These are phyloP conservation scores for Aphanomyces invadans DNA, from an alignment of 352 stramenopile species.

Conservation along the genomic window DNA sequence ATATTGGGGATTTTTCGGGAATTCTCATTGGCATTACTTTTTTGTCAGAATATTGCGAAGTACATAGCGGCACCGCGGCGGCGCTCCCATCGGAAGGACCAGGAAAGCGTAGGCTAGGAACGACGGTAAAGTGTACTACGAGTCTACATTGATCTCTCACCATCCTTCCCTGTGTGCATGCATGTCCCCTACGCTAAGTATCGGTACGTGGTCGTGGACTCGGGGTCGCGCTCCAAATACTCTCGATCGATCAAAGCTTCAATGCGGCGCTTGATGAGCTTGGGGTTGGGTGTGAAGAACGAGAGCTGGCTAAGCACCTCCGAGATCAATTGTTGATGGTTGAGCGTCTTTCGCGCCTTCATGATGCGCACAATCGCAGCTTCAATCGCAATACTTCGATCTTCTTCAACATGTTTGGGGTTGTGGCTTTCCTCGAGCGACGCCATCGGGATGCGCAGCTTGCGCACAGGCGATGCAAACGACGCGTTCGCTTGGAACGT, in stretches of 20 bases:
- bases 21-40: no score
- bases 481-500: constrained; percentile 91
- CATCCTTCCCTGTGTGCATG: no score
- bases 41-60: no score
- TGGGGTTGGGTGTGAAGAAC: constrained; percentile 98
- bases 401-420: constrained; percentile 96
- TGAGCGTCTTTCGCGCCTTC: constrained; percentile 97
- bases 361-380: constrained; percentile 99
- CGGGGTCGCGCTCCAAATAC: constrained; percentile 94
- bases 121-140: no score
- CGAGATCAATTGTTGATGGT: constrained; percentile 97
- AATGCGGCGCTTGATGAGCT: constrained; percentile 97
- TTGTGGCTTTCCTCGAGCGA: constrained; percentile 97
- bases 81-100: no score
- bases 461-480: constrained; percentile 94
- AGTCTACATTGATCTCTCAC: no score
- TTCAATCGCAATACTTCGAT: constrained; percentile 96
- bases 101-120: no score
- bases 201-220: constrained; percentile 95
- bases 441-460: constrained; percentile 98
- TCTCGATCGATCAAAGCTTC: constrained; percentile 97
- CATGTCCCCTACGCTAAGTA: constrained; percentile 89
- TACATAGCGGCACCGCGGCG: no score
- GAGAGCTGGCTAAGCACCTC: constrained; percentile 96
- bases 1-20: constrained; percentile 5